Conservation (phyloP, 805 yeast genomes). For the Yamadazyma ubonensis region DNA sequence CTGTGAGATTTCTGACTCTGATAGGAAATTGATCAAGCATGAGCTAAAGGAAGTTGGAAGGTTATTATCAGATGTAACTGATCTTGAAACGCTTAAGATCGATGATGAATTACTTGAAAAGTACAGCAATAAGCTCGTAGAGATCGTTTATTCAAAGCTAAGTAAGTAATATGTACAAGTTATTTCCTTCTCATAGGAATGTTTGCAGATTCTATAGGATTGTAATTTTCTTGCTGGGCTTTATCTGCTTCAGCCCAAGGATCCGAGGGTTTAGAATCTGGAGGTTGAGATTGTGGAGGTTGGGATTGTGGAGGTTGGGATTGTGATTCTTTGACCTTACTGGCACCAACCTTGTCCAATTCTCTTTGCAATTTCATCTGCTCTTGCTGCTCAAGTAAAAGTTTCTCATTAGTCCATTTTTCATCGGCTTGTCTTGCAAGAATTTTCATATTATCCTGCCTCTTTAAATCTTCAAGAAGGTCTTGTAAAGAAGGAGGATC, state of each 20-base stretch:
- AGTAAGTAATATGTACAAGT: conserved; percentile 10
- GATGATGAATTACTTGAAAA: conserved; percentile 26
- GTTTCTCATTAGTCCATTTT: conserved; percentile 39
- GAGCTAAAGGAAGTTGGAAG: conserved; percentile 6
- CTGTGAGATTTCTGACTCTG: conserved; percentile 7
- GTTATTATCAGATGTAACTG: not conserved
- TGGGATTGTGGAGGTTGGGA: not conserved
- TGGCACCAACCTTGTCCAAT: conserved; percentile 24
- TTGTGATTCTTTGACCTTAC: not conserved
- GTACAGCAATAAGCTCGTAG: conserved; percentile 38
- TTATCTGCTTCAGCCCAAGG: conserved; percentile 40
- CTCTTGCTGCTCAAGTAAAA: conserved; percentile 32
- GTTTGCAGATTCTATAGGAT: conserved; percentile 39
- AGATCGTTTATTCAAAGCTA: conserved; percentile 28
- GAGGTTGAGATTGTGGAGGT: not conserved
- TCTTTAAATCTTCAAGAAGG: conserved; percentile 52
- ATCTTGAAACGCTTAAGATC: conserved; percentile 11
- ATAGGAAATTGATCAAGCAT: not conserved
- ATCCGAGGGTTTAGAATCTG: conserved; percentile 5
- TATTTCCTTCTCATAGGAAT: conserved; percentile 33
- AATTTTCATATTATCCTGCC: conserved; percentile 53
- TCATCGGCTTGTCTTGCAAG: conserved; percentile 49
- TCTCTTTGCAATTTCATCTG: conserved; percentile 30
- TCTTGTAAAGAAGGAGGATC: conserved; percentile 64
- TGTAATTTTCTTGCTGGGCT: conserved; percentile 16